Evolutionary conservation across 2,329 filamentous ascomycete genomes (phyloP), one percentile per base, ranked within the genome.

Genomic region (Microdochium nivale): DNA sequence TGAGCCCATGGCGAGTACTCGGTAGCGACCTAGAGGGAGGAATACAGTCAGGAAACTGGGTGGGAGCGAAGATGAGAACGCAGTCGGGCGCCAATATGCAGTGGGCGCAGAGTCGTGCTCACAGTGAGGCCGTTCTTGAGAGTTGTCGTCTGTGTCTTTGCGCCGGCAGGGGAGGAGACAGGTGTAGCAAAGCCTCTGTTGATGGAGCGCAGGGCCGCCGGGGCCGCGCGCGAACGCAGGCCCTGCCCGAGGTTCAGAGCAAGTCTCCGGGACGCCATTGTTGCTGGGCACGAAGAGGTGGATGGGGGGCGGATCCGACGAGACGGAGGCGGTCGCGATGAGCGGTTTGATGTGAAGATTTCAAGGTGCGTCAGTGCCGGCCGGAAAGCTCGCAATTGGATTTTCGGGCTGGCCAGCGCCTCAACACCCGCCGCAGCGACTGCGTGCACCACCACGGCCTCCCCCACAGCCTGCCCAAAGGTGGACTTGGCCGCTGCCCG

Each of bases 1-100:
- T 97, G 91, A 67, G 92, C 92, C 81, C 90, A 97, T 65, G 92
- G 94, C 59, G 91, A 96, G 79, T 97, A 88, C 74, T 99, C 92
- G 64, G 94, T 95, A 62, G 94, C 94, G 70, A 99, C 90, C 92
- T 97, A 70, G 53, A 54, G 48, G 68, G 64, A 23, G 40, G 10
- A 54, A 54, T 35, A 25, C 47, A 30, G 46, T 53, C 58, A 51
- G 61, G 55, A 51, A 37, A n/a, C n/a, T n/a, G n/a, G n/a, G 49
- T 32, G 54, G 54, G 14, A 44, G 47, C 33, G 37, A 49, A 47
- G 25, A 40, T 23, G 32, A 40, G 30, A 50, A 49, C 49, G 60
- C 64, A 67, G 66, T 65, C 62, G 56, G 50, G 48, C n/a, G 44
- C n/a, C 46, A 19, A 13, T 16, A 3, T 23, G 25, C n/a, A 24